Evolutionary conservation across 345 rosid genomes (phyloP), one percentile per base, ranked within the genome.

Genomic region (Eucalyptus erythrocorys): DNA sequence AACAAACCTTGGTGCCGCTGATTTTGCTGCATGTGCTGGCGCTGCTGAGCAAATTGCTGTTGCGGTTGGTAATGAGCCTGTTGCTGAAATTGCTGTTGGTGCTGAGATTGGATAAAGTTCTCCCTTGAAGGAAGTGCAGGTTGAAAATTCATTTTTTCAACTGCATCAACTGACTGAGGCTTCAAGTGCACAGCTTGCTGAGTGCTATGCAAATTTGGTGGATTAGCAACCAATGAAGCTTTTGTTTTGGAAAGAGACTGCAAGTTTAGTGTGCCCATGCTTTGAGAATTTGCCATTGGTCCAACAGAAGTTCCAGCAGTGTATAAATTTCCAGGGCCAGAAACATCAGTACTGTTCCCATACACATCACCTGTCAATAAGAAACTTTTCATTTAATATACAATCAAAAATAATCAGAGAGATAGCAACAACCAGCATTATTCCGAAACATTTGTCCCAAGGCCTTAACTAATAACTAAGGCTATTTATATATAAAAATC

Each of bases 71-170:
- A 95, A 93, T 91, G 93, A 57, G 93, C 90, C 86, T 90, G 95
- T 85, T 92, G 96, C 92, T 92, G 96, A 90, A 94, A 92, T 89
- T 94, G 95, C 82, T 94, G 96, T 86, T 92, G 97, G 82, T 95
- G 97, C 87, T 94, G 95, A 91, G 94, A 79, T 87, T 94, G 96
- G 88, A 93, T 87, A 80, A 93, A 86, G 89, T 89, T 89, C 71
- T 91, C 97, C 91, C 94, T 93, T 24, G 94, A 92, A 89, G 94
- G 89, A 49, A 92, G 86, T 87, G 91, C 57, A 87, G 93, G 85
- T 90, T 94, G 96, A 51, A 94, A 95, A 87, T 90, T 91, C 87
- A 92, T 90, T 92, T 93, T 95, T 90, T 94, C 95, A 86, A 92
- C 89, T 88, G 91, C 95, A 91, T 90, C 96, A 45, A 90, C 86